phyloP scores from a whole-genome alignment of 1,139 yeast species.

The Candida smagusa region DNA sequence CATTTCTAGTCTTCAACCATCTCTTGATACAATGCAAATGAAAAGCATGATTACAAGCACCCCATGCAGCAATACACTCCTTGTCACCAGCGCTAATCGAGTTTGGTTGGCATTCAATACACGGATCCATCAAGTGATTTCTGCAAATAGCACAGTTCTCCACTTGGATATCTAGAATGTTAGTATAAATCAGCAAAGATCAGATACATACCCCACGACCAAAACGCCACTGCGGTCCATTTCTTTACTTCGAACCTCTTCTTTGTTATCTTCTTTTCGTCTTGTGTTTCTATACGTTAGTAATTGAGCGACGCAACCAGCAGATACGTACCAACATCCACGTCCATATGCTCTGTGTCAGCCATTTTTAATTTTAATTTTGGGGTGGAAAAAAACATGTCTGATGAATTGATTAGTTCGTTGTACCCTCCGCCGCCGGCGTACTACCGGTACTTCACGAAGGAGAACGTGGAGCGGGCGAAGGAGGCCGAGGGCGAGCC shows the following conservation, averaged over 20 bases:
- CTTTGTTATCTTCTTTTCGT: conserved; percentile 13
- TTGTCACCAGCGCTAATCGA: conserved; percentile 63
- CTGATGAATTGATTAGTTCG: conserved; percentile 50
- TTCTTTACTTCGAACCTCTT: conserved; percentile 48
- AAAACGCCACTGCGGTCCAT: conserved; percentile 99
- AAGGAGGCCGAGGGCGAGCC: conserved; percentile 10
- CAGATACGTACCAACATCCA: conserved; percentile 29
- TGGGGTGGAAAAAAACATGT: conserved; percentile 7
- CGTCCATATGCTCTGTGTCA: conserved; percentile 28
- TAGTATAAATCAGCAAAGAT: conserved; percentile 15
- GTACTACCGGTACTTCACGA: conserved; percentile 64
- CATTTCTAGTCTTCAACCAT: conserved; percentile 96
- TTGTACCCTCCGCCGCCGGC: conserved; percentile 89
- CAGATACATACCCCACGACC: conserved; percentile 87
- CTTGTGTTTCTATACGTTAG: conserved; percentile 9
- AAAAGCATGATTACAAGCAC: conserved; percentile 91
- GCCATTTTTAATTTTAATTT: conserved; percentile 13
- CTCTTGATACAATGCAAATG: conserved; percentile 94
- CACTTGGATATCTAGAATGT: conserved; percentile 64
- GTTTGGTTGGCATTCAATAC: conserved; percentile 94
- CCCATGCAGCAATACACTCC: conserved; percentile 97
- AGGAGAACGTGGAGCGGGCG: conserved; percentile 46
- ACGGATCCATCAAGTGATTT: conserved; percentile 97
- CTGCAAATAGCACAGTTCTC: conserved; percentile 98
- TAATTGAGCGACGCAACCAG: neutral